Evolutionary conservation across 441 rosid genomes (phyloP).

Genomic region (Lepidium campestre): DNA sequence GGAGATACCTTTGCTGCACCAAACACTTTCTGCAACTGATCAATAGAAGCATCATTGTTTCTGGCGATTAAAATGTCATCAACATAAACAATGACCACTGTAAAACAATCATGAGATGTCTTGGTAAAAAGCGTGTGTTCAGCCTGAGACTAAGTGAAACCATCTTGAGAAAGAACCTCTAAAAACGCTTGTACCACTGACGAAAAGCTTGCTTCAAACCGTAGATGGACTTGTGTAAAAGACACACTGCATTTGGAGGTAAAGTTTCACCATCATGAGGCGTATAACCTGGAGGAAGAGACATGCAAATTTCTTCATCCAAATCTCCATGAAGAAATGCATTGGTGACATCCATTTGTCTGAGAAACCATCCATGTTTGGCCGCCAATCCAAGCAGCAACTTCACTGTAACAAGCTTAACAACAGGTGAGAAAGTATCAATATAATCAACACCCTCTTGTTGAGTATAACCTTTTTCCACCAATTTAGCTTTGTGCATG

Average conservation of each 20-base stretch:
- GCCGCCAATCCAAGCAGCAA: accelerated
- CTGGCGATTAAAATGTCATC: too few relatives aligned
- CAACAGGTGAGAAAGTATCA: background rate
- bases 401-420: background rate
- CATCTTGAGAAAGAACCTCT: too few relatives aligned
- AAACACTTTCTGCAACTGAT: too few relatives aligned
- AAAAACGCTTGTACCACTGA: background rate
- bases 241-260: background rate
- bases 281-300: background rate
- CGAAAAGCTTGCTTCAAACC: background rate
- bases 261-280: too few relatives aligned
- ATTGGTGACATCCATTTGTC: background rate
- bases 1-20: too few relatives aligned
- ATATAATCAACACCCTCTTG: background rate
- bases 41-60: too few relatives aligned
- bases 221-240: background rate
- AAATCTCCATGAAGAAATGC: background rate
- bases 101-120: too few relatives aligned
- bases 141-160: too few relatives aligned
- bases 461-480: background rate
- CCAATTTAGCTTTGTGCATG: background rate
- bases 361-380: background rate
- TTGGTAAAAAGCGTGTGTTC: too few relatives aligned
- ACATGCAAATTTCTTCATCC: background rate
- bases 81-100: too few relatives aligned